Conservation (phyloP, 192 early-diverging fungal species). For the Backusella parvicylindrica region DNA sequence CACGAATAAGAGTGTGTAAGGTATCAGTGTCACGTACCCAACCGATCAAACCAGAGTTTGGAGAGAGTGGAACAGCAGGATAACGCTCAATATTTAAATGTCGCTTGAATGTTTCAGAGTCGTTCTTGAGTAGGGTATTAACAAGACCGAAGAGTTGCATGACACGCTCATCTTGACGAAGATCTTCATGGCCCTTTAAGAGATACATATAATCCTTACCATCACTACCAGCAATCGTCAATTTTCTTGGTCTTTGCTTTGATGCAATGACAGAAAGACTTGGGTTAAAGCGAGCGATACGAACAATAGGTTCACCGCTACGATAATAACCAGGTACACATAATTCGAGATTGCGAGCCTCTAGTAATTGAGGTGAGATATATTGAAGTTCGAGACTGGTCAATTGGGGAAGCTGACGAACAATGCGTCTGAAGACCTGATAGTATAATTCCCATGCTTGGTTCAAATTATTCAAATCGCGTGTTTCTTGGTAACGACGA, state of each 20-base stretch:
- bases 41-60: conserved; percentile 92
- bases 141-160: conserved; percentile 99
- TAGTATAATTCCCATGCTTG: conserved; percentile 95
- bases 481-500: conserved; percentile 68
- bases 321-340: conserved; percentile 90
- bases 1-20: conserved; percentile 78
- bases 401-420: conserved; percentile 76
- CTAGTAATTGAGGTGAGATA: conserved; percentile 83
- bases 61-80: conserved; percentile 91
- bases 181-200: conserved; percentile 96
- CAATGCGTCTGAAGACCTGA: conserved; percentile 75
- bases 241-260: conserved; percentile 86
- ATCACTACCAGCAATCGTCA: conserved; percentile 85
- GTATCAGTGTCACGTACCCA: conserved; percentile 91
- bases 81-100: conserved; percentile 89
- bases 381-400: conserved; percentile 85
- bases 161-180: conserved; percentile 97
- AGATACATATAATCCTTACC: conserved; percentile 88
- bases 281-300: conserved; percentile 82
- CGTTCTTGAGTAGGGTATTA: conserved; percentile 79
- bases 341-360: conserved; percentile 80
- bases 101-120: conserved; percentile 86
- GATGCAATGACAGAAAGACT: conserved; percentile 84
- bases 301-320: conserved; percentile 81
- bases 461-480: conserved; percentile 79